A percentile compares a stretch with the other conserved stretches of the same genome.
Evolutionary conservation across 2,329 filamentous ascomycete species (phyloP).

Genomic region (Sordariomycetes sp.): DNA sequence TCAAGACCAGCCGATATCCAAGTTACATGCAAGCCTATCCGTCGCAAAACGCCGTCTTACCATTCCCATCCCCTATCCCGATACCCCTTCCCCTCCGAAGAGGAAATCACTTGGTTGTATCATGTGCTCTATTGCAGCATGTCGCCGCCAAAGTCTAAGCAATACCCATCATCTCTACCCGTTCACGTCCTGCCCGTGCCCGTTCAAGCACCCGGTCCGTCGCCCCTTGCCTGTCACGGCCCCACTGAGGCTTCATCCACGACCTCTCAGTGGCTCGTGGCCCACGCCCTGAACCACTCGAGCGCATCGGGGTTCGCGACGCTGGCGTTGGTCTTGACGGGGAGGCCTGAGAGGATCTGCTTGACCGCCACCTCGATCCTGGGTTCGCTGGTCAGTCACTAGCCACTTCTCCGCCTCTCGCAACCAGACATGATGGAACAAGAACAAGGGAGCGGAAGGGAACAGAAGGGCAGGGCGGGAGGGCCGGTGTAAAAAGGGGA

Average conservation of each 20-base stretch:
- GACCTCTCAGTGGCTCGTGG: slow-evolving; percentile 28
- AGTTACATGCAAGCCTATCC: too few relatives aligned
- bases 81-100: too few relatives aligned
- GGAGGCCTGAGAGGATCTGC: slow-evolving; percentile 80
- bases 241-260: too few relatives aligned
- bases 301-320: slow-evolving; percentile 86
- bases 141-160: too few relatives aligned
- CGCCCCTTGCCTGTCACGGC: neutral
- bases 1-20: too few relatives aligned
- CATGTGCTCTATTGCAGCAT: too few relatives aligned
- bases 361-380: slow-evolving; percentile 92
- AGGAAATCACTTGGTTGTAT: too few relatives aligned
- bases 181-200: too few relatives aligned
- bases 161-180: too few relatives aligned
- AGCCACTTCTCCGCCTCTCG: too few relatives aligned
- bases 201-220: neutral
- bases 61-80: too few relatives aligned
- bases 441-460: neutral
- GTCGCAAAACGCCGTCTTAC: too few relatives aligned
- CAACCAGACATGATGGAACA: neutral
- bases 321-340: slow-evolving; percentile 79
- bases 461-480: neutral
- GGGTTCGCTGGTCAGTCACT: neutral
- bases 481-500: slow-evolving; percentile 10
- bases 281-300: slow-evolving; percentile 79